Conservation (phyloP, 1,284 basidiomycete genomes). For the Apiotrichum siamense region DNA sequence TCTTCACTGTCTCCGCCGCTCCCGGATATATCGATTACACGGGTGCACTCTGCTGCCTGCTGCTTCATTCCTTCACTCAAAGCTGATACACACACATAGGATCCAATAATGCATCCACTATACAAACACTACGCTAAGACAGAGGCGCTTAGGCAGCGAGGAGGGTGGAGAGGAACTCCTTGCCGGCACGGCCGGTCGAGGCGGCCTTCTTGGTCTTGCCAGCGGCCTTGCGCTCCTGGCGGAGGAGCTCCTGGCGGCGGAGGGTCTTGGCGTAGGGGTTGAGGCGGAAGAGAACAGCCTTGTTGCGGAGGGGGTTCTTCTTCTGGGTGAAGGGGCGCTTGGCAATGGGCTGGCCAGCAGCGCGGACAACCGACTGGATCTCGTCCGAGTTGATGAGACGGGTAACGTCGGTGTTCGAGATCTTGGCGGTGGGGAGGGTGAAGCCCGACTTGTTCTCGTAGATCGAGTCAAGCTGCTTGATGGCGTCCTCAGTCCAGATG, state of each 20-base stretch:
- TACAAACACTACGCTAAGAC: constrained; percentile 13
- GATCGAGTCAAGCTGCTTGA: constrained; percentile 85
- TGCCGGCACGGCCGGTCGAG: constrained; percentile 57
- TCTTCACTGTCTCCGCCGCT: no score
- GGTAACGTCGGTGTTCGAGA: constrained; percentile 93
- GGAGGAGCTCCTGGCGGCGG: constrained; percentile 70
- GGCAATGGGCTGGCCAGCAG: constrained; percentile 54
- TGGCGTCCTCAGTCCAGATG: constrained; percentile 98
- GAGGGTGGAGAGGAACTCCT: constrained; percentile 80
- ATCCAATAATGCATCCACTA: constrained; percentile 12
- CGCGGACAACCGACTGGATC: constrained; percentile 91
- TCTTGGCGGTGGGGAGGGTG: constrained; percentile 87
- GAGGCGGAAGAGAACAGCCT: constrained; percentile 92
- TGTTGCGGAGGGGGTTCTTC: constrained; percentile 99
- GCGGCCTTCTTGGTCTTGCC: constrained; percentile 45
- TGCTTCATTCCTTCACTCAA: no score
- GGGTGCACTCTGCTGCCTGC: neutral
- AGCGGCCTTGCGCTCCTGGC: constrained; percentile 44
- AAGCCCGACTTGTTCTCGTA: constrained; percentile 97
- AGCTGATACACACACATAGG: no score
- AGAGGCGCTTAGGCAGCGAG: constrained; percentile 65
- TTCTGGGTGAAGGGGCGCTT: constrained; percentile 88
- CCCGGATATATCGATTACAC: no score
- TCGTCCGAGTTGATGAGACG: constrained; percentile 97
- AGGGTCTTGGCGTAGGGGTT: constrained; percentile 98